Evolutionary conservation across 129 eudicot genomes (phyloP).

Genomic region (Kitagawia praeruptora): DNA sequence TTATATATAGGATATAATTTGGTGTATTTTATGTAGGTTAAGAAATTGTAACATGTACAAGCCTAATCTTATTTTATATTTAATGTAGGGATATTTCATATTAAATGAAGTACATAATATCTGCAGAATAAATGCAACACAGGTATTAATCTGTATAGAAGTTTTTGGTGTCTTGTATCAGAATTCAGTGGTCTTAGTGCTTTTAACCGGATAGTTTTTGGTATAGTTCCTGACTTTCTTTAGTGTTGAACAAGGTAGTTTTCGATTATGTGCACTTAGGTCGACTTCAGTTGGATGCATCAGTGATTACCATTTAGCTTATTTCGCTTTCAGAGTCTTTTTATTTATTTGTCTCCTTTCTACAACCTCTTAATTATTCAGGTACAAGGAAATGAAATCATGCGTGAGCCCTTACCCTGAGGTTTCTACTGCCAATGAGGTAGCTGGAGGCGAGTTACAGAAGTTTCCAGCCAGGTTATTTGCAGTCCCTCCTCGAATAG

Average conservation of each 20-base stretch:
- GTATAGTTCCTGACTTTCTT: background rate
- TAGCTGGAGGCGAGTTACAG: constrained; percentile 76
- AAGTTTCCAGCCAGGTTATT: constrained; percentile 57
- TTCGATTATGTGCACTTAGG: background rate
- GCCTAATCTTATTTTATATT: background rate
- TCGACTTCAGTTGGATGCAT: background rate
- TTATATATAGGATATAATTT: too few relatives aligned
- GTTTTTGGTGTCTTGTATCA: background rate
- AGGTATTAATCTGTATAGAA: background rate
- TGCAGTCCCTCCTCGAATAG: constrained; percentile 73
- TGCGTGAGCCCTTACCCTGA: constrained; percentile 75
- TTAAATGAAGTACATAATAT: background rate
- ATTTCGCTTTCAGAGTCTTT: background rate
- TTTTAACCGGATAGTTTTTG: background rate
- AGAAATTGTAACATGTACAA: background rate
- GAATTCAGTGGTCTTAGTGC: background rate
- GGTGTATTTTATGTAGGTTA: background rate
- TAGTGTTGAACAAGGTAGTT: background rate
- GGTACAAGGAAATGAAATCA: constrained; percentile 86
- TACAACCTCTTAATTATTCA: constrained; percentile 15
- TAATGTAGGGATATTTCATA: background rate
- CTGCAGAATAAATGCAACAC: background rate
- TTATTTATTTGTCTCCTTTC: background rate
- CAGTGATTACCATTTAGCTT: background rate
- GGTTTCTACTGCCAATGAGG: constrained; percentile 43